Conservation (phyloP, 148 eudicot species). For the Rhododendron ferrugineum region DNA sequence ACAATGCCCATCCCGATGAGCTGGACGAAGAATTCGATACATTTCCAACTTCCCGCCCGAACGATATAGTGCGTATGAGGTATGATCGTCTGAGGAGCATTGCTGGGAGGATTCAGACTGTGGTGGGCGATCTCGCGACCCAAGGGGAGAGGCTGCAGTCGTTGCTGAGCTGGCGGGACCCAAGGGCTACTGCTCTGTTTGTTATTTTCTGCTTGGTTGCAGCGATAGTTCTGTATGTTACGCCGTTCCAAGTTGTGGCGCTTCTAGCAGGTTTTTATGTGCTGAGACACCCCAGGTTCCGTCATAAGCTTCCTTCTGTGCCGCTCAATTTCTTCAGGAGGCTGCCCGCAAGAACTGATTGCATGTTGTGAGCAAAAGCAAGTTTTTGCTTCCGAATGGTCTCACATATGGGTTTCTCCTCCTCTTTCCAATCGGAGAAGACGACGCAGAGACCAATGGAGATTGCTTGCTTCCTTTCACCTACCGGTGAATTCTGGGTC, state of each 20-base stretch:
- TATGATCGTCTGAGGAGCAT: slow-evolving; percentile 35
- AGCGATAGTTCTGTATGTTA: slow-evolving; percentile 25
- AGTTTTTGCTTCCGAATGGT: not conserved
- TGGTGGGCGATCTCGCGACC: slow-evolving; percentile 41
- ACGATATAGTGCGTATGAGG: slow-evolving; percentile 1
- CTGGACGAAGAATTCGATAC: slow-evolving; percentile 44
- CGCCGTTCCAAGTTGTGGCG: not conserved
- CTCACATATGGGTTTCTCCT: not conserved
- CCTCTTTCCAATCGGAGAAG: not conserved
- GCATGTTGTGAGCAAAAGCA: slow-evolving; percentile 10
- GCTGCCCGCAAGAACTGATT: slow-evolving; percentile 21
- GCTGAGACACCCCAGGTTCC: slow-evolving; percentile 20
- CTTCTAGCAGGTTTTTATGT: slow-evolving; percentile 4
- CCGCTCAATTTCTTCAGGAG: slow-evolving; percentile 19
- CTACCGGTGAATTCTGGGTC: not conserved
- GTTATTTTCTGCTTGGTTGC: slow-evolving; percentile 27
- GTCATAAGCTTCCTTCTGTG: slow-evolving; percentile 13
- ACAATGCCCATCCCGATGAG: slow-evolving; percentile 26
- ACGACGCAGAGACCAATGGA: not conserved
- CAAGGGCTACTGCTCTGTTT: slow-evolving; percentile 33
- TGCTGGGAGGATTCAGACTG: slow-evolving; percentile 35
- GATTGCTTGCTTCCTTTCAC: not conserved
- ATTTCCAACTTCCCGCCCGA: slow-evolving; percentile 25
- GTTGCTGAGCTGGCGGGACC: slow-evolving; percentile 39
- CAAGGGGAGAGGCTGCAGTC: slow-evolving; percentile 34